A percentile compares a stretch with the other conserved stretches of the same genome.
Evolutionary conservation across 768 basidiomycete genomes (phyloP).

Genomic region (Aureoboletus auriporus): DNA sequence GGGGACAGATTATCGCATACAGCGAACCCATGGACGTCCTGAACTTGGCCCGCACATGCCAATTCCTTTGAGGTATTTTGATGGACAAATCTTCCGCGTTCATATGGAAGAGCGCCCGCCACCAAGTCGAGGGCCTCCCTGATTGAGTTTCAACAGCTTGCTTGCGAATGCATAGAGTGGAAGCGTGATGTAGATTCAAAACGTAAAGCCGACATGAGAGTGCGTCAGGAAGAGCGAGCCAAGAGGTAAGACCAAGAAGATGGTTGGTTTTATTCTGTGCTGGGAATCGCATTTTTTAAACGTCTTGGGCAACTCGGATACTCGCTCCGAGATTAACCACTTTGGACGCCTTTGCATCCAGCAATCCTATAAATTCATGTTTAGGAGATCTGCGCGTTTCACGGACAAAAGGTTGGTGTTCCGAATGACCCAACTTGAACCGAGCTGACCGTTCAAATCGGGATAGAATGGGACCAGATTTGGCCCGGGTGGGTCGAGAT

Average conservation of each 20-base stretch:
- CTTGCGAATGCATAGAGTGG: slow-evolving; percentile 1
- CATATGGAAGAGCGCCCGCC: slow-evolving; percentile 24
- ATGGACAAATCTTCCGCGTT: slow-evolving; percentile 26
- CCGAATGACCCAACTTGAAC: neutral
- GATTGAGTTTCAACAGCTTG: slow-evolving; percentile 2
- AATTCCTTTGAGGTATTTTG: slow-evolving; percentile 34
- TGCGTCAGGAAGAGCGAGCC: neutral
- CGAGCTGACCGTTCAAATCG: neutral
- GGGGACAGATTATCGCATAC: slow-evolving; percentile 35
- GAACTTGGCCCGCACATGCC: slow-evolving; percentile 38
- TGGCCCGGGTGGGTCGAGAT: slow-evolving; percentile 3
- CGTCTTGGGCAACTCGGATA: slow-evolving; percentile 8
- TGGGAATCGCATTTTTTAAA: slow-evolving; percentile 7
- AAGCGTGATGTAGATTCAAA: neutral
- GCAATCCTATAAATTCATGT: neutral
- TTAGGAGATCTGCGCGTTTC: slow-evolving; percentile 1
- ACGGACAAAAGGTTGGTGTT: slow-evolving; percentile 5
- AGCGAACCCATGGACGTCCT: slow-evolving; percentile 29
- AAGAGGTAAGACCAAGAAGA: neutral
- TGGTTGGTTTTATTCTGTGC: neutral
- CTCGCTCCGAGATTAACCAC: neutral
- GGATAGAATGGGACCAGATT: slow-evolving; percentile 11
- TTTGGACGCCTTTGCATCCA: neutral
- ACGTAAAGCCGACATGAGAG: neutral
- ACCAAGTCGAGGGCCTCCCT: slow-evolving; percentile 35